Percentiles rank a stretch among this genome's conserved stretches.
phyloP scores from a whole-genome alignment of 2,329 filamentous ascomycete species.

The Aspergillus sp. region DNA sequence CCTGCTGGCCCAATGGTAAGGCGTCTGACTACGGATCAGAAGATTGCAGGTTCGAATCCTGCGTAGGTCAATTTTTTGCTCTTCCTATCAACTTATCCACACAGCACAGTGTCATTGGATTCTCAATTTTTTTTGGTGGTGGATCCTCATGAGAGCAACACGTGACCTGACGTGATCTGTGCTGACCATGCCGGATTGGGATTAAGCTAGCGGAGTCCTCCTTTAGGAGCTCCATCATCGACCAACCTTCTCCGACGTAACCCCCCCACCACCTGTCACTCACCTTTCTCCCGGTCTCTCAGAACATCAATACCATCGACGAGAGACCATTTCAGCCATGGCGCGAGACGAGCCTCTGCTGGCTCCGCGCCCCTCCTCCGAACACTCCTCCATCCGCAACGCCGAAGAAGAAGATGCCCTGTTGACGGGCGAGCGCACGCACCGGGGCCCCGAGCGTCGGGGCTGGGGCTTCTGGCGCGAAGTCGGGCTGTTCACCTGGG shows the following conservation, averaged over 20 bases:
- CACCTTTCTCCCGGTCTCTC: not conserved
- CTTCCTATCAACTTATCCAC: no score
- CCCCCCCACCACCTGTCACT: not conserved
- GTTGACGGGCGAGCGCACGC: conserved; percentile 54
- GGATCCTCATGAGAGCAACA: not conserved
- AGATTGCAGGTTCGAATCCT: no score
- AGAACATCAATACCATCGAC: no score
- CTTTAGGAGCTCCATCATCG: not conserved
- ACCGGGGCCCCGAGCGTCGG: conserved; percentile 30
- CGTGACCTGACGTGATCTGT: conserved; percentile 12
- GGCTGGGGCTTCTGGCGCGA: conserved; percentile 67
- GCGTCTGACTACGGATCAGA: no score
- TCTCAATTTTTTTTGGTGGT: not conserved
- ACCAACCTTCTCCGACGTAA: not conserved
- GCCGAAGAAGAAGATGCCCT: conserved; percentile 64
- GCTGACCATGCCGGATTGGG: conserved; percentile 7
- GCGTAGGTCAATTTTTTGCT: no score
- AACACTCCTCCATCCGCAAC: conserved; percentile 54
- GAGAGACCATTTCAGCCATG: conserved; percentile 21
- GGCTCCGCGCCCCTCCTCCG: conserved; percentile 55
- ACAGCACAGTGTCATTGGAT: no score
- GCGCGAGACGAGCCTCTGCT: conserved; percentile 53
- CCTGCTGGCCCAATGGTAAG: no score
- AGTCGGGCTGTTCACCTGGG: conserved; percentile 76
- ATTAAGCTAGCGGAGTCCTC: not conserved